These are phyloP conservation scores for Ophiosphaerella herpotricha DNA, from an alignment of 2,329 filamentous ascomycete species.

Conservation along the genomic window DNA sequence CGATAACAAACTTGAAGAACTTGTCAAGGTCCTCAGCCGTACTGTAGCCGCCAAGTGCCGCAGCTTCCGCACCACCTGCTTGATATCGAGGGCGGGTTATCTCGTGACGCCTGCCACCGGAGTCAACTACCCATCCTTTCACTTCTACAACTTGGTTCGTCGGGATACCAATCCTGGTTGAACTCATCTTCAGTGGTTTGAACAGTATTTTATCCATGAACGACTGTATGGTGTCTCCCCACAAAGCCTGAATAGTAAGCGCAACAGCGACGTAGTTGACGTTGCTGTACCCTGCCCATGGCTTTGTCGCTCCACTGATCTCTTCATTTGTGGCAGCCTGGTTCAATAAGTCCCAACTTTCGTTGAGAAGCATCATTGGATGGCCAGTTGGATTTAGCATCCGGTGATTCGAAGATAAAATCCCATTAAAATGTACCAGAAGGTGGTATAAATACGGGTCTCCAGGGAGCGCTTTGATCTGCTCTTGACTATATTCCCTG, in stretches of 20 bases:
- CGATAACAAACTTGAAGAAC: constrained; percentile 4
- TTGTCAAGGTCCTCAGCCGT: constrained; percentile 6
- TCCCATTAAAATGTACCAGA: constrained; percentile 1
- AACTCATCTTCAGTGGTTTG: constrained; percentile 3
- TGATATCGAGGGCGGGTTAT: not conserved
- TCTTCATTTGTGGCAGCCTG: not conserved
- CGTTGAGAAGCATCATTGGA: not conserved
- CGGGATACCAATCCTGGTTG: constrained; percentile 1
- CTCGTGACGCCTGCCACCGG: not conserved
- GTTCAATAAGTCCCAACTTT: too few species aligned
- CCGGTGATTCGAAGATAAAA: constrained; percentile 2
- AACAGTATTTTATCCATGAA: constrained; percentile 7
- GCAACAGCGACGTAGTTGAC: constrained; percentile 6
- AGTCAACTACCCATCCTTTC: not conserved
- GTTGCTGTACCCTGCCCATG: constrained; percentile 6
- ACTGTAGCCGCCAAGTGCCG: constrained; percentile 6
- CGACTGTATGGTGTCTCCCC: not conserved
- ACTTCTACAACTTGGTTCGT: not conserved
- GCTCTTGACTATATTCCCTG: not conserved
- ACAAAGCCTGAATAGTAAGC: constrained; percentile 4
- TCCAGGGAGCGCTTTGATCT: not conserved
- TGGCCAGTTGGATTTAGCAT: not conserved
- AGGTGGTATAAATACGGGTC: constrained; percentile 4
- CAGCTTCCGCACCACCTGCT: constrained; percentile 8
- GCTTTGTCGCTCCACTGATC: not conserved